phyloP scores from a whole-genome alignment of 106 monocot genomes.

The Allium cepa region DNA sequence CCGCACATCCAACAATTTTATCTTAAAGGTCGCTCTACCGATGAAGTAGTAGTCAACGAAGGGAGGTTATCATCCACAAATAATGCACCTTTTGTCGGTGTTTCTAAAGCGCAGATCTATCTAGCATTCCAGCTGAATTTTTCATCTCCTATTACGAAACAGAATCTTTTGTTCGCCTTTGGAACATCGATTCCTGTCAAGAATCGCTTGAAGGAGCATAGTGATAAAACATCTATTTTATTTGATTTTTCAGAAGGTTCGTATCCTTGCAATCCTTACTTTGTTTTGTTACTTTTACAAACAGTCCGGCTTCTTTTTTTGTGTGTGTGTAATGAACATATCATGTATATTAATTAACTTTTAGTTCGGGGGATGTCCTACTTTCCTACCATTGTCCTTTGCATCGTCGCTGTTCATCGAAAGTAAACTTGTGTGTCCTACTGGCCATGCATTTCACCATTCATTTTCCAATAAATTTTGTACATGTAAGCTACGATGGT shows the following conservation, averaged over 20 bases:
- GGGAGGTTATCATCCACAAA: constrained; percentile 25
- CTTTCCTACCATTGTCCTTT: too few species aligned
- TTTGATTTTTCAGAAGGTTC: constrained; percentile 78
- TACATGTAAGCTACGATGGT: too few species aligned
- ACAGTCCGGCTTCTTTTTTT: not conserved
- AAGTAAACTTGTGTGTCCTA: too few species aligned
- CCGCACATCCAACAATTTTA: constrained; percentile 56
- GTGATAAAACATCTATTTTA: constrained; percentile 50
- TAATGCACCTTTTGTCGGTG: constrained; percentile 25
- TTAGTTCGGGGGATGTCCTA: too few species aligned
- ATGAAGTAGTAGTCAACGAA: constrained; percentile 48
- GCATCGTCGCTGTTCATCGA: too few species aligned
- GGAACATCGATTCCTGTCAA: constrained; percentile 51
- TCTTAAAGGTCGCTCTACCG: constrained; percentile 42
- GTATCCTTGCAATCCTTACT: not conserved
- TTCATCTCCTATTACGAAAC: constrained; percentile 23
- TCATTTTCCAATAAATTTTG: too few species aligned
- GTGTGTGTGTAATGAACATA: not conserved
- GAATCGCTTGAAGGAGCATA: constrained; percentile 35
- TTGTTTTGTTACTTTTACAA: not conserved
- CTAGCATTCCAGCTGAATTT: constrained; percentile 69
- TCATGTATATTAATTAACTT: too few species aligned
- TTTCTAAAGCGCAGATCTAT: constrained; percentile 54
- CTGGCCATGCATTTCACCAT: too few species aligned
- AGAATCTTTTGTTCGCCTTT: constrained; percentile 57